phyloP scores from a whole-genome alignment of 305 asterid species.

The Petunia hybrid region DNA sequence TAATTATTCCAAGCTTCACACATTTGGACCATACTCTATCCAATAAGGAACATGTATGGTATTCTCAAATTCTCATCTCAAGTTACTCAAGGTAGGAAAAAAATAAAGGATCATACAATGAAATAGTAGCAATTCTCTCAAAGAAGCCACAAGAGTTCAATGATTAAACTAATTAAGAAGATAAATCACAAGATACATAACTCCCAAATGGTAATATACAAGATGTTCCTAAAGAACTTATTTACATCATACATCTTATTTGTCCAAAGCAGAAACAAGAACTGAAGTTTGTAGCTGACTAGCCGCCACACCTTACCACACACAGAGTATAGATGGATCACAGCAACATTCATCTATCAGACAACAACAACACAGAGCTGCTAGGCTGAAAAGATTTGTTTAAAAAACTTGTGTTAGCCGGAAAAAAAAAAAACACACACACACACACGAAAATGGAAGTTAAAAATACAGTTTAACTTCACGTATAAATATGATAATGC shows the following conservation, averaged over 20 bases:
- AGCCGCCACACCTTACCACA: background rate
- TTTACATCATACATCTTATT: background rate
- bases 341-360: constrained; percentile 54
- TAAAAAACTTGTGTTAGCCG: background rate
- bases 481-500: background rate
- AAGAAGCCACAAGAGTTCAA: background rate
- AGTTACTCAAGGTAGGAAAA: background rate
- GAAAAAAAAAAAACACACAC: background rate
- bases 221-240: background rate
- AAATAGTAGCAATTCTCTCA: background rate
- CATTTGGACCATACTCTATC: too few relatives aligned
- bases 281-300: background rate
- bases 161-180: background rate
- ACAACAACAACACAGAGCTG: constrained; percentile 66
- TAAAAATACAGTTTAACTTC: background rate
- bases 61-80: background rate
- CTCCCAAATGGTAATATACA: background rate
- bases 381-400: constrained; percentile 43
- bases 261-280: background rate
- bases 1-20: background rate
- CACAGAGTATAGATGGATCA: constrained; percentile 31
- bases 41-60: background rate
- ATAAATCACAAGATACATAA: background rate
- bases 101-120: background rate
- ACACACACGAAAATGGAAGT: background rate